These are phyloP conservation scores for Talaromyces sp. DNA, from an alignment of 2,329 filamentous ascomycete genomes.

Conservation along the genomic window DNA sequence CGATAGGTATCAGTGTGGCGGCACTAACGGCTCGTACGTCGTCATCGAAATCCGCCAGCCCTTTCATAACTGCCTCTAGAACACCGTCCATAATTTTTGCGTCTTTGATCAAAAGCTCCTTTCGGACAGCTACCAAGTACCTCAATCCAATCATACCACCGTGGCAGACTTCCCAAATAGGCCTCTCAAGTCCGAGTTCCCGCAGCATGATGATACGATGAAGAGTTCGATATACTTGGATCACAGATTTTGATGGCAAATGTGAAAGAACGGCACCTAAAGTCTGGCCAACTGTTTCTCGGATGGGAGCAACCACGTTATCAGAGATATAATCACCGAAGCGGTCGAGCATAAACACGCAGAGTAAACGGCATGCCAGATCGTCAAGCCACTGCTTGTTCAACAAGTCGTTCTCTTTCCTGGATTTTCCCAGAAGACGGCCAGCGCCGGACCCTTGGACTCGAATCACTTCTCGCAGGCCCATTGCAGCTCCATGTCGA, in stretches of 20 bases:
- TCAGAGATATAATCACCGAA: constrained; percentile 98
- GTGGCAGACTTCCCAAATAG: constrained; percentile 92
- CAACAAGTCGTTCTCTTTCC: constrained; percentile 69
- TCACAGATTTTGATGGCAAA: constrained; percentile 72
- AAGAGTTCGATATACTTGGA: constrained; percentile 78
- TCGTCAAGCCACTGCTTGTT: constrained; percentile 91
- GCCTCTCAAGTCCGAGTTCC: constrained; percentile 68
- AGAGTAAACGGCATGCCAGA: constrained; percentile 88
- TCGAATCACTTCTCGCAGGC: constrained; percentile 81
- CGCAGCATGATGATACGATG: constrained; percentile 90
- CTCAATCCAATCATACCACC: constrained; percentile 96
- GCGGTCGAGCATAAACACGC: constrained; percentile 93
- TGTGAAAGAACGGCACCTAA: constrained; percentile 85
- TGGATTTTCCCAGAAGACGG: constrained; percentile 65
- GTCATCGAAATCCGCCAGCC: constrained; percentile 84
- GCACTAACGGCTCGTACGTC: constrained; percentile 96
- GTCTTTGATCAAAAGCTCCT: constrained; percentile 82
- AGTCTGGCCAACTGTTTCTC: constrained; percentile 92
- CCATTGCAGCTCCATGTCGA: constrained; percentile 93
- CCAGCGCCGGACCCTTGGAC: constrained; percentile 91
- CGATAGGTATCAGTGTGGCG: constrained; percentile 94
- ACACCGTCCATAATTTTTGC: constrained; percentile 87
- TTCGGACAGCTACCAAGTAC: constrained; percentile 92
- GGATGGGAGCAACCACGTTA: constrained; percentile 91
- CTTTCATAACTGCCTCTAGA: constrained; percentile 89